phyloP scores from a whole-genome alignment of 23 red algal genomes.

The Chondrus crispus region DNA sequence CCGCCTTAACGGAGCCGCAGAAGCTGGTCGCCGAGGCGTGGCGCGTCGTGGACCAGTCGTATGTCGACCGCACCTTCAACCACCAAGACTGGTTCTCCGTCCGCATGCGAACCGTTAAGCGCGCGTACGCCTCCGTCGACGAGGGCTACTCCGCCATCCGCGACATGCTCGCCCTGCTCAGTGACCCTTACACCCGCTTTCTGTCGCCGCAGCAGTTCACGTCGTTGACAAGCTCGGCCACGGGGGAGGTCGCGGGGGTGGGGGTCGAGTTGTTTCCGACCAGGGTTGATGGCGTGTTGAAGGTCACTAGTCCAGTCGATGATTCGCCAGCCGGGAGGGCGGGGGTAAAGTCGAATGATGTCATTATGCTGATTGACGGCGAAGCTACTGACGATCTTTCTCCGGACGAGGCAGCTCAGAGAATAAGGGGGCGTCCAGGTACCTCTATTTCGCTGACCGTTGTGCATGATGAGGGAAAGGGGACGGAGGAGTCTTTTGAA shows the following conservation, averaged over 20 bases:
- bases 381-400: conserved; percentile 65
- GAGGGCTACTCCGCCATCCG: conserved; percentile 78
- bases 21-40: conserved; percentile 92
- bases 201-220: conserved; percentile 80
- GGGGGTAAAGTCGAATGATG: conserved; percentile 68
- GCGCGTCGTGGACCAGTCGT: conserved; percentile 84
- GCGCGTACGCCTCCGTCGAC: conserved; percentile 48
- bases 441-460: conserved; percentile 53
- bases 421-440: conserved; percentile 76
- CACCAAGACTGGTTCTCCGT: conserved; percentile 85
- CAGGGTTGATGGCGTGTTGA: conserved; percentile 43
- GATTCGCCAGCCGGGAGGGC: conserved; percentile 74
- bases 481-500: conserved; percentile 20
- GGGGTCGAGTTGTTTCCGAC: conserved; percentile 80
- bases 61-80: conserved; percentile 83
- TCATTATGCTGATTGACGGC: conserved; percentile 80
- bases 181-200: conserved; percentile 96
- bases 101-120: conserved; percentile 76
- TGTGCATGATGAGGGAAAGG: conserved; percentile 15
- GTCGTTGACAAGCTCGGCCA: conserved; percentile 60
- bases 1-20: conserved; percentile 64
- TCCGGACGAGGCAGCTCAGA: conserved; percentile 89
- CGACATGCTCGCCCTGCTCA: conserved; percentile 79
- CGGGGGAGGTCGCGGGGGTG: conserved; percentile 78
- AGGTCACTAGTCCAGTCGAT: conserved; percentile 49